phyloP scores from a whole-genome alignment of 1,139 yeast species.

The Protomyces gravidus region DNA sequence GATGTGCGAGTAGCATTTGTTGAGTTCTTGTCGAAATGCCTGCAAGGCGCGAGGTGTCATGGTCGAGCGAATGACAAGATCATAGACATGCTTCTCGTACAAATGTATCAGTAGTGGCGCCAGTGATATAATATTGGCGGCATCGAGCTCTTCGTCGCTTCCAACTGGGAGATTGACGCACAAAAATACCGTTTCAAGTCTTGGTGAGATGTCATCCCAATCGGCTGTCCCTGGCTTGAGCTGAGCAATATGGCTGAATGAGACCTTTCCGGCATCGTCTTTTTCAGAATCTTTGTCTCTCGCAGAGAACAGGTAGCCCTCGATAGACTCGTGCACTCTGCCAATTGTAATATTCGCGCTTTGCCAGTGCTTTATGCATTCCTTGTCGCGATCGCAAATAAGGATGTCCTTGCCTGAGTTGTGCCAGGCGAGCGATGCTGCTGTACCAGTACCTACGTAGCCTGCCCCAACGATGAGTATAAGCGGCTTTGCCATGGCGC shows the following conservation, averaged over 20 bases:
- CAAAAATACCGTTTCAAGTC: background rate
- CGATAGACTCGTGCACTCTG: background rate
- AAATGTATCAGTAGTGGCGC: background rate
- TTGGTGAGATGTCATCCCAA: too few species aligned
- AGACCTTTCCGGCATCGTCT: too few species aligned
- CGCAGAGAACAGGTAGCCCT: background rate
- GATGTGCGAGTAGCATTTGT: too few species aligned
- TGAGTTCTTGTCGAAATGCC: background rate
- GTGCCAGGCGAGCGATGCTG: background rate
- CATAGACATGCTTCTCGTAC: background rate
- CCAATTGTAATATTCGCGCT: background rate
- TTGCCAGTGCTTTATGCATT: background rate
- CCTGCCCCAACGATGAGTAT: background rate
- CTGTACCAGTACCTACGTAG: background rate
- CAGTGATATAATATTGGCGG: background rate
- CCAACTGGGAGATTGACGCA: background rate
- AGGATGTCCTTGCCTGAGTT: background rate
- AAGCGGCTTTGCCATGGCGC: too few species aligned
- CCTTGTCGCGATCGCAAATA: background rate
- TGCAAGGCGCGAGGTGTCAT: background rate
- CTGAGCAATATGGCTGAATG: background rate
- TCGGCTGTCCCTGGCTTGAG: too few species aligned
- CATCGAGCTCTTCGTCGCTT: background rate
- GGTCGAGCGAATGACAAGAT: background rate
- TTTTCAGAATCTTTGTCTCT: too few species aligned